Conservation (phyloP, 1,284 basidiomycete genomes). For the Microbotryum scabiosae region DNA sequence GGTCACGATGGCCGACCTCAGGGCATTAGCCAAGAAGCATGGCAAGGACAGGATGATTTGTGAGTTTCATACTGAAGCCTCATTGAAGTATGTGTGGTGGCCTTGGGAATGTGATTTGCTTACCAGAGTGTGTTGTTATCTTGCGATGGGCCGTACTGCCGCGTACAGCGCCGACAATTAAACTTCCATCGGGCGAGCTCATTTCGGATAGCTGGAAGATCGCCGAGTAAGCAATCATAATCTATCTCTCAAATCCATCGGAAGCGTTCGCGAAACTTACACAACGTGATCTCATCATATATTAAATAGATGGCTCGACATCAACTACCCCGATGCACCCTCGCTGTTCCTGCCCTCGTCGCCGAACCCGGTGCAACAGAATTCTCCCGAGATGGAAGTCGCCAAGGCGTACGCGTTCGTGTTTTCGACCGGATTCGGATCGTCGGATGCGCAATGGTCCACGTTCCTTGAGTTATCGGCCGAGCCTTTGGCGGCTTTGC, state of each 20-base stretch:
- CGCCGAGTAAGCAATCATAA: slow-evolving; percentile 8
- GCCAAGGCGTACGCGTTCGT: slow-evolving; percentile 10
- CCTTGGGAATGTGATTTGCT: no score
- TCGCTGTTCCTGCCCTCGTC: slow-evolving; percentile 14
- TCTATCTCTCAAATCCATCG: no score
- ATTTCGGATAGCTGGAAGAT: slow-evolving; percentile 17
- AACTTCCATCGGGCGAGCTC: slow-evolving; percentile 4
- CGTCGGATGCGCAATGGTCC: slow-evolving; percentile 8
- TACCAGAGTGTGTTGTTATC: no score
- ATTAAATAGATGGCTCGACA: slow-evolving; percentile 20
- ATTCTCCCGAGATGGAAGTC: not conserved
- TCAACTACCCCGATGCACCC: slow-evolving; percentile 11
- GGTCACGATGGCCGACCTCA: slow-evolving; percentile 15
- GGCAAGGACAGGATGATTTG: slow-evolving; percentile 7
- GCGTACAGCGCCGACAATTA: slow-evolving; percentile 10
- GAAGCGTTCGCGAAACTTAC: no score
- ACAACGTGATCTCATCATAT: no score
- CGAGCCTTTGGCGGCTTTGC: not conserved
- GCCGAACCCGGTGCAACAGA: not conserved
- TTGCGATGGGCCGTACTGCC: no score
- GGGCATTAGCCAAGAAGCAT: slow-evolving; percentile 2
- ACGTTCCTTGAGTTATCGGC: slow-evolving; percentile 12
- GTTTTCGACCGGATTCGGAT: slow-evolving; percentile 6
- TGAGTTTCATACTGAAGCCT: not conserved
- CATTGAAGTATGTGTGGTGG: no score